Base-by-base conservation (phyloP, 2,329 filamentous ascomycete species). In the Exutisphaerella laricina region DNA sequence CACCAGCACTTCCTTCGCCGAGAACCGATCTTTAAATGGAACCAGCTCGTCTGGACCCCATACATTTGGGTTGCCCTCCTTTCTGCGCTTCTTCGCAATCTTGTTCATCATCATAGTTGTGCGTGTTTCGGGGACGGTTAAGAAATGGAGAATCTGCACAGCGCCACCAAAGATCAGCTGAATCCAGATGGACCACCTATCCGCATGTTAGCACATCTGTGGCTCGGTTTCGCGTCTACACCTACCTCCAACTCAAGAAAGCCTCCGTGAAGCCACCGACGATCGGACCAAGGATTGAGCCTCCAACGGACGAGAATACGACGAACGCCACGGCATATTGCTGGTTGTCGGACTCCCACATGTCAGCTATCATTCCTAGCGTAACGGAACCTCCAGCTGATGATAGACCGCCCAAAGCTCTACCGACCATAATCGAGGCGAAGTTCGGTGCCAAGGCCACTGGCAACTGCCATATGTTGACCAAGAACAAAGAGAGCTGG, bases 111-210 rank as follows among this genome's bases (percentile, higher is more conserved):
- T 74, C 50, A 88, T 79, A 2, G 84, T 90, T 0, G 81, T 79
- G 42, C 87, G 77, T 0, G 87, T 94, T 62, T 94, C 87, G 1
- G 86, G 87, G 1, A 92, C 86, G 40, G 85, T 59, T 37, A 83
- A 57, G 51, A 61, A 62, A 48, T 65, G 62, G 3, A 85, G 59
- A 3, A 78, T 18, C 60, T 90, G 85, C 9, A 89, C 78, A 36
- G 78, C 73, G 4, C 70, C 84, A 22, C 86, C 85, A 40, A 92
- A 81, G 56, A 90, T 88, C 53, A 92, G 77, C 66, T 94, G 87
- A 48, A 92, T 85, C 87, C 87, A 94, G 61, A 92, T 89, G 41
- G 73, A 79, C 84, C 84, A 89, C 56, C n/a, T n/a, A n/a, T n/a
- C n/a, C n/a, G n/a, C n/a, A n/a, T n/a, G n/a, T n/a, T n/a, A n/a